Percentiles rank a stretch among this genome's conserved stretches.
Conservation (phyloP, 2,329 filamentous ascomycete genomes). For the Ophiostoma piceae region DNA sequence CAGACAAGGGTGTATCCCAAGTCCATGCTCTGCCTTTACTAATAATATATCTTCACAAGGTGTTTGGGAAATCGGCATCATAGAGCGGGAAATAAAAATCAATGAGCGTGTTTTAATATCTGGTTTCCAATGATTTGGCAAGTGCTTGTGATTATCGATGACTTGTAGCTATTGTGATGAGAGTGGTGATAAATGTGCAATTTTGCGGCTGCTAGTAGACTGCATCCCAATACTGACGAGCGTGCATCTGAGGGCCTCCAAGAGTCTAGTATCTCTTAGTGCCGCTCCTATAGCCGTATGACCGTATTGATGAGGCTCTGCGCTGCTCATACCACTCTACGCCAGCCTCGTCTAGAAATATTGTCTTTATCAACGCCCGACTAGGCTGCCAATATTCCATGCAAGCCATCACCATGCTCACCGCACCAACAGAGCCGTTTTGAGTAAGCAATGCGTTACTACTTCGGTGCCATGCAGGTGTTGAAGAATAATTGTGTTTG, state of each 20-base stretch:
- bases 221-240: too few relatives aligned
- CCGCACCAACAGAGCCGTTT: neutral
- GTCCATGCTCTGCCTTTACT: slow-evolving; percentile 3
- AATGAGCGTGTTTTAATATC: neutral
- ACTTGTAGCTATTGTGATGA: too few relatives aligned
- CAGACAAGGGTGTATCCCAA: neutral
- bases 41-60: slow-evolving; percentile 6
- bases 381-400: neutral
- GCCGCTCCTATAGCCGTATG: too few relatives aligned
- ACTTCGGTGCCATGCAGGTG: too few relatives aligned
- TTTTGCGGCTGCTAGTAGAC: too few relatives aligned
- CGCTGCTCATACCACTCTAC: neutral
- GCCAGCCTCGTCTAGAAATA: neutral
- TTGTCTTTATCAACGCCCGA: neutral
- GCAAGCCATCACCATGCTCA: neutral
- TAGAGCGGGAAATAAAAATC: slow-evolving; percentile 6
- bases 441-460: neutral
- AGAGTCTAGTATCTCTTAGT: too few relatives aligned
- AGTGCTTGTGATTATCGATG: neutral
- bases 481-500: too few relatives aligned
- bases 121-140: neutral
- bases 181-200: too few relatives aligned
- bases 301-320: neutral
- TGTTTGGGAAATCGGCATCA: slow-evolving; percentile 13
- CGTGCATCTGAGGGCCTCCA: too few relatives aligned